phyloP scores from a whole-genome alignment of 2,329 filamentous ascomycete genomes.

The Albifimbria verrucaria region DNA sequence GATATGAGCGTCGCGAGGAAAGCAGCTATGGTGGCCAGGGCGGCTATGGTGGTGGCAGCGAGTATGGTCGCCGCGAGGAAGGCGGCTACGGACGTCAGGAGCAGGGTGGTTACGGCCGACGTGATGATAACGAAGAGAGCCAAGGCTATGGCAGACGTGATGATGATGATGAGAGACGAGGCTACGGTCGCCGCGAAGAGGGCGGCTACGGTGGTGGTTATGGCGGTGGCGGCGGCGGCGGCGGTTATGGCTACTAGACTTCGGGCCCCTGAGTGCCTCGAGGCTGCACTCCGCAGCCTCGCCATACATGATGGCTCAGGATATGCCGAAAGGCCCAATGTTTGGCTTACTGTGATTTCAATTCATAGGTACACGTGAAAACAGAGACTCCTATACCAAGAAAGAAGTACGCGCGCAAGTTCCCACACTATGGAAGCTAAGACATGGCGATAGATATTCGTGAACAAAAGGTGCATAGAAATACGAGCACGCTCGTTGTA shows the following conservation, averaged over 20 bases:
- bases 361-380: too few species aligned
- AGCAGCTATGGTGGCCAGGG: conserved; percentile 4
- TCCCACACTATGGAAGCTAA: too few species aligned
- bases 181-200: conserved; percentile 18
- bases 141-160: neutral
- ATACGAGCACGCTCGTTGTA: too few species aligned
- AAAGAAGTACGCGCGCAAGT: too few species aligned
- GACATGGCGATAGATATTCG: too few species aligned
- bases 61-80: neutral
- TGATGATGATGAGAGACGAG: conserved; percentile 9
- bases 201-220: conserved; percentile 11
- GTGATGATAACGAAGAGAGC: too few species aligned
- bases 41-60: neutral
- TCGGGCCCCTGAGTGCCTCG: neutral
- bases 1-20: conserved; percentile 13
- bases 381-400: too few species aligned
- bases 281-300: too few species aligned
- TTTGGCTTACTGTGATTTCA: too few species aligned
- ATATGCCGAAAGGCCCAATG: too few species aligned
- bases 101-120: conserved; percentile 5
- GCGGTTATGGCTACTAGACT: conserved; percentile 1
- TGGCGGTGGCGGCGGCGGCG: conserved; percentile 16
- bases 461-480: too few species aligned
- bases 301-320: too few species aligned
- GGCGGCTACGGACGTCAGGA: conserved; percentile 8